Conservation (phyloP, 805 yeast genomes). For the Kodamaea lidongshanica region DNA sequence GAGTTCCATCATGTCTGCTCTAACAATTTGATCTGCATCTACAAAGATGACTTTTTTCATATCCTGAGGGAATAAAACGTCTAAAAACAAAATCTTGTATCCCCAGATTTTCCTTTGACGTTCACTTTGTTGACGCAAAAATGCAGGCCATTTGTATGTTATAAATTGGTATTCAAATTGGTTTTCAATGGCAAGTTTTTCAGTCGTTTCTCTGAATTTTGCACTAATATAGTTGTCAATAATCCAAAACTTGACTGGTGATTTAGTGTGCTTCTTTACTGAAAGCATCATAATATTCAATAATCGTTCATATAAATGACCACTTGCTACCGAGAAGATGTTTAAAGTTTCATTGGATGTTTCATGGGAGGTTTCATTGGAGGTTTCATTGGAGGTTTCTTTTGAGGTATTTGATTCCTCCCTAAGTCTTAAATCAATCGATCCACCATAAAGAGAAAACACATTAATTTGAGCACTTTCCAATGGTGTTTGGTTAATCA, state of each 20-base stretch:
- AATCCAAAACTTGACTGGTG: slow-evolving; percentile 74
- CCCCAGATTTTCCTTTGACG: slow-evolving; percentile 82
- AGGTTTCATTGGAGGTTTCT: slow-evolving; percentile 10
- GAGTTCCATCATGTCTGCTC: slow-evolving; percentile 67
- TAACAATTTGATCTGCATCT: slow-evolving; percentile 77
- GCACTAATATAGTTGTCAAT: slow-evolving; percentile 77
- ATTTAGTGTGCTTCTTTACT: slow-evolving; percentile 55
- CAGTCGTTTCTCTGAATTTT: slow-evolving; percentile 54
- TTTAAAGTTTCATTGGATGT: slow-evolving; percentile 40
- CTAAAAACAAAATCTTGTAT: slow-evolving; percentile 78
- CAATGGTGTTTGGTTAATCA: slow-evolving; percentile 22
- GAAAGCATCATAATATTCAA: slow-evolving; percentile 75
- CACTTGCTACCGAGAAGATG: slow-evolving; percentile 78
- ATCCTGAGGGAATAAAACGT: slow-evolving; percentile 77
- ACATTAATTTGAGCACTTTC: slow-evolving; percentile 1
- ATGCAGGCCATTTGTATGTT: slow-evolving; percentile 88
- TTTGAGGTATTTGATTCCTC: slow-evolving; percentile 20
- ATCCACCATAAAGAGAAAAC: slow-evolving; percentile 12
- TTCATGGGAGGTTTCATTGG: too few relatives aligned
- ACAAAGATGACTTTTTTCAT: slow-evolving; percentile 75
- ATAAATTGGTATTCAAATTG: slow-evolving; percentile 70
- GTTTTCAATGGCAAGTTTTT: slow-evolving; percentile 48
- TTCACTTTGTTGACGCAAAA: slow-evolving; percentile 77
- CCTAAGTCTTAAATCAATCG: slow-evolving; percentile 40
- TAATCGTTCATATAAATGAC: slow-evolving; percentile 70